Evolutionary conservation across 805 yeast genomes (phyloP).

Genomic region (Hanseniaspora vineae): DNA sequence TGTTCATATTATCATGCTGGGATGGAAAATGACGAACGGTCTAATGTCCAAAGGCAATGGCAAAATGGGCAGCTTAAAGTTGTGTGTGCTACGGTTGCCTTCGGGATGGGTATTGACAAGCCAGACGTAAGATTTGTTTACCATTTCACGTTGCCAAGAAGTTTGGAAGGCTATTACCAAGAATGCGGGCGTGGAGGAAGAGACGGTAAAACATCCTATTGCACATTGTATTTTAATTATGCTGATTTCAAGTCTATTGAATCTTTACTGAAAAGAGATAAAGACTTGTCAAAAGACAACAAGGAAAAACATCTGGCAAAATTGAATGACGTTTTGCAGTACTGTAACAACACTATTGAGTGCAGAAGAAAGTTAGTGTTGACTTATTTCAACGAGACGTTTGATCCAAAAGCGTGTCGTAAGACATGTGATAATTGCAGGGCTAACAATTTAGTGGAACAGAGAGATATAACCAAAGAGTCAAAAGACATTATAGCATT

Average conservation of each 20-base stretch:
- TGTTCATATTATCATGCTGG: slow-evolving; percentile 88
- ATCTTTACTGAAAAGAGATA: slow-evolving; percentile 65
- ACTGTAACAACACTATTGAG: slow-evolving; percentile 82
- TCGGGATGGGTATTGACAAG: slow-evolving; percentile 98
- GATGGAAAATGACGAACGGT: slow-evolving; percentile 67
- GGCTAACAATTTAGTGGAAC: slow-evolving; percentile 31
- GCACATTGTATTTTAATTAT: slow-evolving; percentile 71
- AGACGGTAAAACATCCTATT: slow-evolving; percentile 74
- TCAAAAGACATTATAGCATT: slow-evolving; percentile 48
- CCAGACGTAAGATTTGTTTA: slow-evolving; percentile 88
- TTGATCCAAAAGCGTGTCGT: slow-evolving; percentile 51
- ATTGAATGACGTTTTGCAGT: slow-evolving; percentile 72
- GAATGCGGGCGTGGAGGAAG: slow-evolving; percentile 98
- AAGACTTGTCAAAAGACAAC: slow-evolving; percentile 45
- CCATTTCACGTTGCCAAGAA: slow-evolving; percentile 79
- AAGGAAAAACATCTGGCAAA: slow-evolving; percentile 68
- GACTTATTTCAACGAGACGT: slow-evolving; percentile 79
- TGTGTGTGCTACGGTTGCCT: slow-evolving; percentile 94
- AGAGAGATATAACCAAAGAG: slow-evolving; percentile 53
- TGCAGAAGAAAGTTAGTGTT: slow-evolving; percentile 83
- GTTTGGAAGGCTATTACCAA: slow-evolving; percentile 91
- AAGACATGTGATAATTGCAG: slow-evolving; percentile 80
- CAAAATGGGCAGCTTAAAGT: slow-evolving; percentile 59
- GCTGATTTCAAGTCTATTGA: slow-evolving; percentile 69
- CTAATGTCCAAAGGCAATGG: slow-evolving; percentile 67